Conservation (phyloP, 306 rosid genomes). For the Dalbergia cochinchinensis region DNA sequence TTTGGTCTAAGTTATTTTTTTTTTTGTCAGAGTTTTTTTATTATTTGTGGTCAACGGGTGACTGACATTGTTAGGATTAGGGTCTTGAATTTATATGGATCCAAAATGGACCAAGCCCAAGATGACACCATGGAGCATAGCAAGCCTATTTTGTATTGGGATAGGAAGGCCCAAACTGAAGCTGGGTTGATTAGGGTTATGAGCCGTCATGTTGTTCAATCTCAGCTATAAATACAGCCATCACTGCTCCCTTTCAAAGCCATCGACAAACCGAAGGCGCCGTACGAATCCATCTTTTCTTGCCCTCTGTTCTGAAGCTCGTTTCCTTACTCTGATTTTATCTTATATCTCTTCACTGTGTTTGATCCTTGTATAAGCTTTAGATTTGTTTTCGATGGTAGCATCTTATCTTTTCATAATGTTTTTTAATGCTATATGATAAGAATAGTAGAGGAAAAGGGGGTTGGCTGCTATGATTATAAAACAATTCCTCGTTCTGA, state of each 20-base stretch:
- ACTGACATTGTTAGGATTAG: neutral
- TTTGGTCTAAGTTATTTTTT: no score
- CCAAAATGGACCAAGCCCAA: neutral
- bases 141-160: neutral
- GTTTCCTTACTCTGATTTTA: no score
- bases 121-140: neutral
- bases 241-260: neutral
- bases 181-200: conserved; percentile 10
- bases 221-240: conserved; percentile 30
- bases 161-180: neutral
- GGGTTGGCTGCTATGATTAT: conserved; percentile 82
- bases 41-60: no score
- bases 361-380: neutral
- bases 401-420: neutral
- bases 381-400: neutral
- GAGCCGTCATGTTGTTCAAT: conserved; percentile 1
- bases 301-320: neutral
- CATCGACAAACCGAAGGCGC: neutral
- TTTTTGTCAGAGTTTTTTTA: no score
- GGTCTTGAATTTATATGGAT: neutral
- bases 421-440: neutral
- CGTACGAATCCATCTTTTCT: neutral
- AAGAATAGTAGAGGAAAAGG: no score
- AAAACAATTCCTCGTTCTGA: conserved; percentile 98
- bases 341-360: neutral